phyloP scores from a whole-genome alignment of 192 early-diverging fungal genomes.

The Helicostylum pulchrum region DNA sequence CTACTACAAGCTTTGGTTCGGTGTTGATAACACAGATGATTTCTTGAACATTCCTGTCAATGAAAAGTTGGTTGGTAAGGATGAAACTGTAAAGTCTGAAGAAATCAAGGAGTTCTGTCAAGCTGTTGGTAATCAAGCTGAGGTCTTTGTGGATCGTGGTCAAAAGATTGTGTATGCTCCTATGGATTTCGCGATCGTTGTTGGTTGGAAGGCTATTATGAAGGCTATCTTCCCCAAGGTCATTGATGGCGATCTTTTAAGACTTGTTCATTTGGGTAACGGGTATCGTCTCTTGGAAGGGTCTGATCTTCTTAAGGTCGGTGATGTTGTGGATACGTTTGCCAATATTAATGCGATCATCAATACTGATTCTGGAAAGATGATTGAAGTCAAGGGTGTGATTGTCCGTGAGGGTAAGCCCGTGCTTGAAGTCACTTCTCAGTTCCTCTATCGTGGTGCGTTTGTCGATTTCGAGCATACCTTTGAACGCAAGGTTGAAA shows the following conservation, averaged over 20 bases:
- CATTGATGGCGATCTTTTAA: conserved; percentile 90
- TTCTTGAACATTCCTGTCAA: conserved; percentile 54
- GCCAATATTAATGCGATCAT: conserved; percentile 82
- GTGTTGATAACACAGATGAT: conserved; percentile 45
- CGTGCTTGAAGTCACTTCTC: conserved; percentile 81
- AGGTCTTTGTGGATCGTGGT: conserved; percentile 66
- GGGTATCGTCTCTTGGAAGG: conserved; percentile 84
- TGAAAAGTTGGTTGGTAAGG: conserved; percentile 63
- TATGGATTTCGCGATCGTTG: conserved; percentile 94
- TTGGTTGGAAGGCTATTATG: conserved; percentile 86
- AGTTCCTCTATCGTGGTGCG: conserved; percentile 90
- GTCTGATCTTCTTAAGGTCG: conserved; percentile 66
- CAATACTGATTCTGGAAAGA: conserved; percentile 89
- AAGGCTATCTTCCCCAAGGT: conserved; percentile 90
- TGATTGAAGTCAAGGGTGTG: conserved; percentile 83
- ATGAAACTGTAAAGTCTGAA: conserved; percentile 55
- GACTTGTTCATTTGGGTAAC: conserved; percentile 91
- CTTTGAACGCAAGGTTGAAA: conserved; percentile 81
- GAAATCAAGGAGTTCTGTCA: conserved; percentile 74
- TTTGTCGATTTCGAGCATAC: conserved; percentile 88
- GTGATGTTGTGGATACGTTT: conserved; percentile 81
- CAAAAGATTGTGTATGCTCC: conserved; percentile 72
- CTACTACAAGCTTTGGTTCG: conserved; percentile 83
- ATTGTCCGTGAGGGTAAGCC: conserved; percentile 71
- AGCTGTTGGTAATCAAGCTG: conserved; percentile 71